Percentiles rank a stretch among this genome's conserved stretches.
phyloP scores from a whole-genome alignment of 164 flowering plant genomes.

The Aristolochia fimbriata region DNA sequence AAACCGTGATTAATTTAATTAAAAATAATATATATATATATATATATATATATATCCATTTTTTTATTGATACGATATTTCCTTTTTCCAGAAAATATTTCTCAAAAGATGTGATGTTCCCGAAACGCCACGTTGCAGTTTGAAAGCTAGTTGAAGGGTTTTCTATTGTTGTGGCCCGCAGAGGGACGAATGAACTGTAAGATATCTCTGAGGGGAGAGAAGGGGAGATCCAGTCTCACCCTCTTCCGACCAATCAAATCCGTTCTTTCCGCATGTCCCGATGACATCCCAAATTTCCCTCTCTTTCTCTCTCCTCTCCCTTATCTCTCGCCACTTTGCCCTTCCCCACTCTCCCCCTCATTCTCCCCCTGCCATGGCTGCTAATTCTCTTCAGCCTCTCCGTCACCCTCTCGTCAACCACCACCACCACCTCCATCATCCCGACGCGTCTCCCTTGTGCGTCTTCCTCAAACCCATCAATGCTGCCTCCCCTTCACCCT shows the following conservation, averaged over 20 bases:
- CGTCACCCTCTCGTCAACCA: conserved; percentile 27
- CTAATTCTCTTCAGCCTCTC: conserved; percentile 30
- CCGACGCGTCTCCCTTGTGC: conserved; percentile 21
- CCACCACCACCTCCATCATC: conserved; percentile 18
- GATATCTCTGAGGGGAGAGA: too few relatives aligned
- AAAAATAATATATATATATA: too few relatives aligned
- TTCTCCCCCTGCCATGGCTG: conserved; percentile 31
- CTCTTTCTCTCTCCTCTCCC: conserved; percentile 18
- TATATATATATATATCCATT: too few relatives aligned
- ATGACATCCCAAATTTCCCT: conserved; percentile 14
- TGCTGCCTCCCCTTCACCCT: conserved; percentile 14
- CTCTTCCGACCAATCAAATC: conserved; percentile 40
- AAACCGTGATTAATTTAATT: too few relatives aligned
- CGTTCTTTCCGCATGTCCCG: conserved; percentile 11
- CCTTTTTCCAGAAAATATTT: too few relatives aligned
- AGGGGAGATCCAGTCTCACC: conserved; percentile 40
- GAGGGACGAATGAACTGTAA: too few relatives aligned
- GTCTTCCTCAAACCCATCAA: conserved; percentile 24
- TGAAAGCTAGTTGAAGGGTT: too few relatives aligned
- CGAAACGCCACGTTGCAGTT: too few relatives aligned
- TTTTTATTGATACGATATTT: too few relatives aligned
- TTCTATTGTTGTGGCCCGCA: too few relatives aligned
- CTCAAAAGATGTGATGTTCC: too few relatives aligned
- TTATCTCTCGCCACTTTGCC: conserved; percentile 8
- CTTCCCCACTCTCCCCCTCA: conserved; percentile 9